Conservation (phyloP, 345 rosid species). For the Gossypium turneri region DNA sequence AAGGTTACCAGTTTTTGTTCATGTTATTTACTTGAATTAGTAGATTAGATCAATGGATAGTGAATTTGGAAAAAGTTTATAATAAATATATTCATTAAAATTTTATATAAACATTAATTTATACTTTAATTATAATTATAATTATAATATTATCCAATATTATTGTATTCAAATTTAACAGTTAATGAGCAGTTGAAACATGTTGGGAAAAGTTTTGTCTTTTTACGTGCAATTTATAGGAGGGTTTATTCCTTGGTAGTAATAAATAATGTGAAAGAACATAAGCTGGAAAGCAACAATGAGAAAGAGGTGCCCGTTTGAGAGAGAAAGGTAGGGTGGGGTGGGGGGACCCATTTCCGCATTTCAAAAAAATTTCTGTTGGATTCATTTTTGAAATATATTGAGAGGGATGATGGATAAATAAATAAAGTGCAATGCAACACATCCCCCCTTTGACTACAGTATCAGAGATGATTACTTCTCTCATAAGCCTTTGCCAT, state of each 20-base stretch:
- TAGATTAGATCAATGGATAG: background rate
- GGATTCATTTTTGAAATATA: constrained; percentile 44
- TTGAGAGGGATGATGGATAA: constrained; percentile 35
- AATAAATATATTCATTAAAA: too few relatives aligned
- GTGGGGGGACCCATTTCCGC: constrained; percentile 31
- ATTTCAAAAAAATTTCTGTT: constrained; percentile 30
- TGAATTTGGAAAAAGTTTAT: too few relatives aligned
- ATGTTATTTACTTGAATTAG: background rate
- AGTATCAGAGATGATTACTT: constrained; percentile 10
- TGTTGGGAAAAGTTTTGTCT: background rate
- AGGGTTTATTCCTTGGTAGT: background rate
- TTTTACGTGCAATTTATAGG: background rate
- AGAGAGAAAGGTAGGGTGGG: background rate
- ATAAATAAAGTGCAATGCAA: constrained; percentile 29
- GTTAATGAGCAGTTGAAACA: background rate
- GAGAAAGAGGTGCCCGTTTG: constrained; percentile 29
- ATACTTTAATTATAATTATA: too few relatives aligned
- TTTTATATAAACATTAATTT: too few relatives aligned
- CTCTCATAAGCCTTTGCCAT: constrained; percentile 16
- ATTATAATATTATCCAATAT: too few relatives aligned
- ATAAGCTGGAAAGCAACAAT: constrained; percentile 8
- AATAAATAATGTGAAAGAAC: background rate
- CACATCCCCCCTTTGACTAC: constrained; percentile 33
- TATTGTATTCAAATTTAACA: background rate
- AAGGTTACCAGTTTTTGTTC: background rate